A percentile compares a stretch with the other conserved stretches of the same genome.
phyloP scores from a whole-genome alignment of 345 rosid genomes.

The Punica granatum region DNA sequence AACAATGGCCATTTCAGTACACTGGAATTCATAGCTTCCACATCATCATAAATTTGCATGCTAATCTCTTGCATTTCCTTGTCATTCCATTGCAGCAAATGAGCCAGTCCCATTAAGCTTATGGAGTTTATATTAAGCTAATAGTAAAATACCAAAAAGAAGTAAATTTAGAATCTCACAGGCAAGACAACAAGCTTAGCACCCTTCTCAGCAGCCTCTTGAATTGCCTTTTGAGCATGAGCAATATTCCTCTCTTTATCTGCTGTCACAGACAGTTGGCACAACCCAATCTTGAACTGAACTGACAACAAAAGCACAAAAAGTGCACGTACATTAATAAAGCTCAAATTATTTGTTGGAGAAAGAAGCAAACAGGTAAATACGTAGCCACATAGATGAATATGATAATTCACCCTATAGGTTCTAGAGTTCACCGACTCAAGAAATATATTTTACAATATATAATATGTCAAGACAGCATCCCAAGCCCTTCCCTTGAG shows the following conservation, averaged over 20 bases:
- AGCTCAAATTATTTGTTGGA: slow-evolving; percentile 6
- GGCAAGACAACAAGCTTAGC: slow-evolving; percentile 81
- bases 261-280: slow-evolving; percentile 66
- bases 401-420: neutral
- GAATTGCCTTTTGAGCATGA: slow-evolving; percentile 55
- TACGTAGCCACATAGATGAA: neutral
- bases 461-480: neutral
- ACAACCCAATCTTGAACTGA: slow-evolving; percentile 78
- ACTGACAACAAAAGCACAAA: slow-evolving; percentile 2
- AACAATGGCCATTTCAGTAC: neutral
- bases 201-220: slow-evolving; percentile 67
- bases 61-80: neutral
- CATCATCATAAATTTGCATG: neutral
- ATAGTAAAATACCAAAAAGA: neutral
- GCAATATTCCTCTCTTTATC: slow-evolving; percentile 77
- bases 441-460: neutral
- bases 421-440: neutral
- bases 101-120: neutral
- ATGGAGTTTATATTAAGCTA: neutral
- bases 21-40: neutral
- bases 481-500: neutral
- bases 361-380: neutral
- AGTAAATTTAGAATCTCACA: slow-evolving; percentile 28
- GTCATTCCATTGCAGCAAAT: neutral
- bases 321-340: neutral